Evolutionary conservation across 768 basidiomycete genomes (phyloP).

Genomic region (Mycena metata): DNA sequence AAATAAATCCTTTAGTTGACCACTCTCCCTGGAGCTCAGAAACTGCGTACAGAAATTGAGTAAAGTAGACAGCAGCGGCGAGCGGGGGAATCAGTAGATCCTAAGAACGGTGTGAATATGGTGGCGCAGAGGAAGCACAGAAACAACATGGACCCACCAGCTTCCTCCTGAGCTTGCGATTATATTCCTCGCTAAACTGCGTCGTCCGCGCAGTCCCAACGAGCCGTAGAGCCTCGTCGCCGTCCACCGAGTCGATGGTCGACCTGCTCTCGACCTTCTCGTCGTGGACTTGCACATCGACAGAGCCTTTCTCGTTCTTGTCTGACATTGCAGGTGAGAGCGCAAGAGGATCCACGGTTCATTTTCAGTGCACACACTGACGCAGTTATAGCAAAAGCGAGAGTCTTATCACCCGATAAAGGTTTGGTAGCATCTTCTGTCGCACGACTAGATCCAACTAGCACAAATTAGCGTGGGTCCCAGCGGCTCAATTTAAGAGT

Average conservation of each 20-base stretch:
- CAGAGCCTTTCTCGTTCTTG: conserved; percentile 30
- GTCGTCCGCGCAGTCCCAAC: conserved; percentile 65
- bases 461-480: conserved; percentile 11
- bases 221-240: conserved; percentile 73
- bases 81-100: conserved; percentile 67
- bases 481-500: conserved; percentile 2
- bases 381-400: conserved; percentile 14
- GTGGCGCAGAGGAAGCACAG: background rate
- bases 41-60: conserved; percentile 68
- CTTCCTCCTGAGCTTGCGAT: conserved; percentile 68
- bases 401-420: conserved; percentile 23
- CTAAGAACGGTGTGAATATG: conserved; percentile 41
- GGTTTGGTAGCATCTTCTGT: conserved; percentile 33
- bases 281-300: conserved; percentile 41
- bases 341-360: background rate
- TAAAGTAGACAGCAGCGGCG: conserved; percentile 77
- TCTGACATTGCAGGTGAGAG: conserved; percentile 19
- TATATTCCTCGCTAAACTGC: conserved; percentile 74
- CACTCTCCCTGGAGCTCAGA: background rate
- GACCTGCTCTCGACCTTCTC: conserved; percentile 48
- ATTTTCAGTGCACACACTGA: background rate
- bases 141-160: conserved; percentile 52
- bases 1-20: background rate
- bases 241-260: conserved; percentile 56
- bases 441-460: conserved; percentile 1